Evolutionary conservation across 441 rosid species (phyloP).

Genomic region (Hypseocharis bilobata): DNA sequence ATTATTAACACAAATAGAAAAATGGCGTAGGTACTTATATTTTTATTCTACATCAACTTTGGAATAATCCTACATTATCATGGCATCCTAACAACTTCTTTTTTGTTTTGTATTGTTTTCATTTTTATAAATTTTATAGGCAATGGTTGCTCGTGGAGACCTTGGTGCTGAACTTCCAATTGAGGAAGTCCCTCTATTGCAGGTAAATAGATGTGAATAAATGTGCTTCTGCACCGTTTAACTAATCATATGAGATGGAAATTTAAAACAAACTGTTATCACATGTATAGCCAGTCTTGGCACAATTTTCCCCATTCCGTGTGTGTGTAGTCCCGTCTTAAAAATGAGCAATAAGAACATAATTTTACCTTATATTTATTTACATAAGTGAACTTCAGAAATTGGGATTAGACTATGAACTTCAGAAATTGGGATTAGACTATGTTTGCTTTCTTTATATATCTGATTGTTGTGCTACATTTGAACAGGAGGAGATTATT

Average conservation of each 20-base stretch:
- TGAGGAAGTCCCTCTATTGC: slow-evolving; percentile 87
- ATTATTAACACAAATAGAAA: not conserved
- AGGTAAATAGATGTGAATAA: slow-evolving; percentile 36
- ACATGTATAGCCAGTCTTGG: not conserved
- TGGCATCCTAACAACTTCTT: not conserved
- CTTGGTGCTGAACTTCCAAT: slow-evolving; percentile 98
- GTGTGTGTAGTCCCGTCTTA: not conserved
- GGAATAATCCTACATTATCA: not conserved
- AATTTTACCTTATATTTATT: not conserved
- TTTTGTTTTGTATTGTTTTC: not conserved
- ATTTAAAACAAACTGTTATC: not conserved
- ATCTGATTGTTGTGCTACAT: slow-evolving; percentile 4
- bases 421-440: slow-evolving; percentile 1
- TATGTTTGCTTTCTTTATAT: no score
- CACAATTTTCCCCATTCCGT: no score
- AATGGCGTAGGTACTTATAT: no score
- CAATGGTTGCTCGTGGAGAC: slow-evolving; percentile 99
- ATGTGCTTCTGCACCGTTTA: not conserved
- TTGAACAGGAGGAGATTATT: slow-evolving; percentile 71
- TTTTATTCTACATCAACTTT: not conserved
- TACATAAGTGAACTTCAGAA: not conserved
- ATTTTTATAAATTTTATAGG: slow-evolving; percentile 35
- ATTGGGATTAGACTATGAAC: not conserved
- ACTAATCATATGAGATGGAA: not conserved
- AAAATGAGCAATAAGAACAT: not conserved